A percentile compares a stretch with the other conserved stretches of the same genome.
Evolutionary conservation across 2,329 filamentous ascomycete species (phyloP).

Genomic region (Apiospora saccharicola): DNA sequence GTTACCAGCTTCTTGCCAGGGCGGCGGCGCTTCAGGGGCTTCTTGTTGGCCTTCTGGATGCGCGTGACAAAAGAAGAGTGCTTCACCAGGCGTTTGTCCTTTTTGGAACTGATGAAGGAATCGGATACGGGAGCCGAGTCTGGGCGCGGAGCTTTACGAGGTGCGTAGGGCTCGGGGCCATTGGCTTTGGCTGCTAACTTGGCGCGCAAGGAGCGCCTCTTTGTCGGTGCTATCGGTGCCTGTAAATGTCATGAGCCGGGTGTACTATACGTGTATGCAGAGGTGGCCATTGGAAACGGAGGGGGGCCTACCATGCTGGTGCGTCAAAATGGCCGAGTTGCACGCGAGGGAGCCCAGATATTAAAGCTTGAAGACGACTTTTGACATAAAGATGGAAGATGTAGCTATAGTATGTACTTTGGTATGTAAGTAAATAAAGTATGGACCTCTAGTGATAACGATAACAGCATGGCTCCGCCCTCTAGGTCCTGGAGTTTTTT

Average conservation of each 20-base stretch:
- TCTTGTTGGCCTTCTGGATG: conserved; percentile 68
- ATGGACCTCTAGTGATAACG: neutral
- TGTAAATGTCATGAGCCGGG: conserved; percentile 30
- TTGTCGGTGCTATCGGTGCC: conserved; percentile 55
- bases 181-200: conserved; percentile 60
- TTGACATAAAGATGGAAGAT: neutral
- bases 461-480: neutral
- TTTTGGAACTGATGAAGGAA: conserved; percentile 75
- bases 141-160: conserved; percentile 59
- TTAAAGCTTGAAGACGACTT: neutral
- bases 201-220: conserved; percentile 63
- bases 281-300: too few species aligned
- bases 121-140: conserved; percentile 58
- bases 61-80: conserved; percentile 81
- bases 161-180: conserved; percentile 55
- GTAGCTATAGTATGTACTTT: too few species aligned
- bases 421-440: neutral
- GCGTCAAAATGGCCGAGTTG: neutral
- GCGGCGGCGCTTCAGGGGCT: conserved; percentile 68
- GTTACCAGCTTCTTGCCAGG: conserved; percentile 81
- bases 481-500: neutral
- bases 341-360: neutral
- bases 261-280: neutral
- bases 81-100: conserved; percentile 83
- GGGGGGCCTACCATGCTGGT: neutral